These are phyloP conservation scores for Calycina herbarum DNA, from an alignment of 2,329 filamentous ascomycete species.

Conservation along the genomic window DNA sequence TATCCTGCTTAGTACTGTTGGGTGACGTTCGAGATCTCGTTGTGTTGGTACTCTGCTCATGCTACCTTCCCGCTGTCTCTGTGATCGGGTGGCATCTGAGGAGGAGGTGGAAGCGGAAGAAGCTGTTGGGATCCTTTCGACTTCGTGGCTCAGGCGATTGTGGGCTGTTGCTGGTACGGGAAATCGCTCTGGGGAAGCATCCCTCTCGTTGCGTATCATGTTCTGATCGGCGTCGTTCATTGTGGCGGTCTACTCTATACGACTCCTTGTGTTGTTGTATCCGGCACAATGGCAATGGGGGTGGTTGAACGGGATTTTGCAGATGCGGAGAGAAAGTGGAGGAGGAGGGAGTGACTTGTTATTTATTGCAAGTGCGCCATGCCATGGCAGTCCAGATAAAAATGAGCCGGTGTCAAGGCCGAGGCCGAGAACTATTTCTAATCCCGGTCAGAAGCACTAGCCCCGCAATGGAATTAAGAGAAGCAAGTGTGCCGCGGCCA, in stretches of 20 bases:
- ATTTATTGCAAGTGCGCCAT: background rate
- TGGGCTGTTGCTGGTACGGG: conserved; percentile 16
- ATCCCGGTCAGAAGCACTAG: background rate
- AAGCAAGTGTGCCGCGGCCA: background rate
- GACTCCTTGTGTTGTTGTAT: background rate
- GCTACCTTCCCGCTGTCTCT: conserved; percentile 41
- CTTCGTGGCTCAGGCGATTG: conserved; percentile 48
- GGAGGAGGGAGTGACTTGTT: background rate
- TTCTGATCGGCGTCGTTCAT: conserved; percentile 35
- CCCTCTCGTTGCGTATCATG: conserved; percentile 45
- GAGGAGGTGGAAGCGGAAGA: conserved; percentile 53
- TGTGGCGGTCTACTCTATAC: conserved; percentile 14
- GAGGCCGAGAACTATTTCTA: background rate
- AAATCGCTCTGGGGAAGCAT: conserved; percentile 48
- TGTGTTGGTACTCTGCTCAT: conserved; percentile 66
- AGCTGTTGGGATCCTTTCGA: conserved; percentile 59
- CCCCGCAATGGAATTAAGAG: background rate
- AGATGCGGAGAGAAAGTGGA: background rate
- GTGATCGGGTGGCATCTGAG: conserved; percentile 39
- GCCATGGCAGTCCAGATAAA: background rate
- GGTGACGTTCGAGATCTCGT: conserved; percentile 67
- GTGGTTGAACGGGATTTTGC: background rate
- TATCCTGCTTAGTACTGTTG: conserved; percentile 69
- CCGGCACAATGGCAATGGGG: background rate
- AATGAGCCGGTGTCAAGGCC: background rate